Percentiles rank a stretch among this genome's conserved stretches.
Conservation (phyloP, 2,329 filamentous ascomycete genomes). For the Domatiomyces globalis region DNA sequence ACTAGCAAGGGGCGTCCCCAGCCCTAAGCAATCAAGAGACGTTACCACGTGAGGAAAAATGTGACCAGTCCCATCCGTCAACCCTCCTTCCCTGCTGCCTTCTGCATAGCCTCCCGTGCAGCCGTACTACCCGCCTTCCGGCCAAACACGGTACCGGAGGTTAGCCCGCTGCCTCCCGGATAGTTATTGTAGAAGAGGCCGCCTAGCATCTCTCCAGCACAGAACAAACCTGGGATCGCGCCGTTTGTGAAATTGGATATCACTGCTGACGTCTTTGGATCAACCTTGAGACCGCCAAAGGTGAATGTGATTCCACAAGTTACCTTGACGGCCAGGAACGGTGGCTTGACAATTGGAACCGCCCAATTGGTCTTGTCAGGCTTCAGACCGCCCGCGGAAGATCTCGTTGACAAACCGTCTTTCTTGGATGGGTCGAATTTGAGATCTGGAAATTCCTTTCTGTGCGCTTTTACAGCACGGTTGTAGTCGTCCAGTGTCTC, state of each 20-base stretch:
- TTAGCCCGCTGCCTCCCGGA: constrained; percentile 48
- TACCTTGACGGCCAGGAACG: constrained; percentile 51
- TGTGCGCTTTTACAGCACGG: constrained; percentile 37
- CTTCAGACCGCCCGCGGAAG: constrained; percentile 28
- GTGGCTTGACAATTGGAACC: constrained; percentile 39
- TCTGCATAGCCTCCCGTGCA: constrained; percentile 1
- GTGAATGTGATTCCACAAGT: constrained; percentile 55
- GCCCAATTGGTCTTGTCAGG: constrained; percentile 55
- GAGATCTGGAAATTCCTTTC: constrained; percentile 30
- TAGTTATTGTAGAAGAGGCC: constrained; percentile 51
- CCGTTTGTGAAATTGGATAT: constrained; percentile 26
- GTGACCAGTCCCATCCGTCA: too few species aligned
- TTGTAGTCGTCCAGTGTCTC: constrained; percentile 44
- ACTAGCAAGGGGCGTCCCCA: too few species aligned
- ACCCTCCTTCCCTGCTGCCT: neutral
- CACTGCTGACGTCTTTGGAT: constrained; percentile 40
- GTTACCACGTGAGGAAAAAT: too few species aligned
- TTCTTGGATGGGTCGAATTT: constrained; percentile 47
- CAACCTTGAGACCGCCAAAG: constrained; percentile 48
- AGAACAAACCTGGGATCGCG: constrained; percentile 41
- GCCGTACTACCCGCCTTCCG: constrained; percentile 30
- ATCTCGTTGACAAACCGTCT: constrained; percentile 49
- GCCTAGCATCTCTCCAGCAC: constrained; percentile 52
- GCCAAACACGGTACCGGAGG: constrained; percentile 43
- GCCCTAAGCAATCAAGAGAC: too few species aligned